A percentile compares a stretch with the other conserved stretches of the same genome.
phyloP scores from a whole-genome alignment of 805 yeast genomes.

The Groenewaldozyma tartarivorans region DNA sequence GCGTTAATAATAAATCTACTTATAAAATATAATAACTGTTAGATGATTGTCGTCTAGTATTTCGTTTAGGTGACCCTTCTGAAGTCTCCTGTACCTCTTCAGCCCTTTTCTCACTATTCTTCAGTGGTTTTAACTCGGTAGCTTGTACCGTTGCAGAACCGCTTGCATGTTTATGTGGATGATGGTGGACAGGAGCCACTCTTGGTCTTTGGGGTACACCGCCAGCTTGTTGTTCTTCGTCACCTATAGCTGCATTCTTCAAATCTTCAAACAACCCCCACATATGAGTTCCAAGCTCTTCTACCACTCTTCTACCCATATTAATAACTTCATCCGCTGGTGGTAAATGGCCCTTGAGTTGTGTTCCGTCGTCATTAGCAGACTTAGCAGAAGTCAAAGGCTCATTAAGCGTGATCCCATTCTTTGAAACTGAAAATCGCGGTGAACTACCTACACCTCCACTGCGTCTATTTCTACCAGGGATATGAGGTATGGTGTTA shows the following conservation, averaged over 20 bases:
- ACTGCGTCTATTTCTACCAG: too few species aligned
- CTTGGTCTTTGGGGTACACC: too few species aligned
- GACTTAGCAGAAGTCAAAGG: too few species aligned
- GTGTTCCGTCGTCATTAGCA: background rate
- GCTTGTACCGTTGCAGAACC: background rate
- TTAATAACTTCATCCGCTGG: conserved; percentile 21
- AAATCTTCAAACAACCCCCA: conserved; percentile 29
- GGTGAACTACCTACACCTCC: background rate
- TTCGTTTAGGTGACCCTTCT: background rate
- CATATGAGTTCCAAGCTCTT: conserved; percentile 26
- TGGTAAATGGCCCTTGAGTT: conserved; percentile 9
- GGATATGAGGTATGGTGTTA: too few species aligned
- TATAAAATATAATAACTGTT: conserved; percentile 12
- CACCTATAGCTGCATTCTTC: conserved; percentile 27
- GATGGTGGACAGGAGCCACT: too few species aligned
- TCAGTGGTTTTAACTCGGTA: background rate
- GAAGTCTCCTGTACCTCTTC: background rate
- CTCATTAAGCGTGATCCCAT: too few species aligned
- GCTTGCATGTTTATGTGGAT: background rate
- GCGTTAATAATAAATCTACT: conserved; percentile 4
- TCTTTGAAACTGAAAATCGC: background rate
- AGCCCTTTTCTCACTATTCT: background rate
- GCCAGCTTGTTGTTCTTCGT: too few species aligned
- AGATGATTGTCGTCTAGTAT: conserved; percentile 3
- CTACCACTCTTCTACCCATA: conserved; percentile 26